Conservation (phyloP, 345 rosid genomes). For the Bruguiera parviflora region DNA sequence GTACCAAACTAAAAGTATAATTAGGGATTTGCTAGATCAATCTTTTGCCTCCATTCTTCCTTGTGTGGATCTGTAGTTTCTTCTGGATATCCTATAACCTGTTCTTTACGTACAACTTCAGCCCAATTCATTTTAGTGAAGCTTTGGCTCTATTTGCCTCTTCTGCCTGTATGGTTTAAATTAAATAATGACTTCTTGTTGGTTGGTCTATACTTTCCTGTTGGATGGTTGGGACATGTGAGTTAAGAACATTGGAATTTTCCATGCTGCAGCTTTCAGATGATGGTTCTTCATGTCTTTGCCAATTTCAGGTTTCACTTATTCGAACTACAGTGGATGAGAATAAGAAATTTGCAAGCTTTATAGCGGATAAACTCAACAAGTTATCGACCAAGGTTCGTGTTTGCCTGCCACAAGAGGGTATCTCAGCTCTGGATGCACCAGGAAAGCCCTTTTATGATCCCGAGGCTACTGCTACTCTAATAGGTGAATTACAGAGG, state of each 20-base stretch:
- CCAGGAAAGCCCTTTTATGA: conserved; percentile 75
- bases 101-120: neutral
- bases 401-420: conserved; percentile 76
- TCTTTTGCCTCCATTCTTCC: neutral
- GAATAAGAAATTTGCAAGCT: conserved; percentile 64
- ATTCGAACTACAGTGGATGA: conserved; percentile 79
- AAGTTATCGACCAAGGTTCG: conserved; percentile 57
- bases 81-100: neutral
- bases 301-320: conserved; percentile 62
- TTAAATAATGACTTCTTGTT: neutral
- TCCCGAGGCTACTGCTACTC: conserved; percentile 62
- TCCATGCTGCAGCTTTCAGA: conserved; percentile 5
- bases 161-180: neutral
- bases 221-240: neutral
- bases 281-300: conserved; percentile 2
- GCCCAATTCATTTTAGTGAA: neutral
- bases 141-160: neutral
- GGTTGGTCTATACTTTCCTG: neutral
- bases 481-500: conserved; percentile 54
- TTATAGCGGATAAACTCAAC: conserved; percentile 78
- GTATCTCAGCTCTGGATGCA: conserved; percentile 82
- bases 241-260: neutral
- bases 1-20: neutral
- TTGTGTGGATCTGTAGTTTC: neutral
- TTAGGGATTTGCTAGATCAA: neutral